phyloP scores from a whole-genome alignment of 441 rosid genomes.

The Adansonia rubrostipa region DNA sequence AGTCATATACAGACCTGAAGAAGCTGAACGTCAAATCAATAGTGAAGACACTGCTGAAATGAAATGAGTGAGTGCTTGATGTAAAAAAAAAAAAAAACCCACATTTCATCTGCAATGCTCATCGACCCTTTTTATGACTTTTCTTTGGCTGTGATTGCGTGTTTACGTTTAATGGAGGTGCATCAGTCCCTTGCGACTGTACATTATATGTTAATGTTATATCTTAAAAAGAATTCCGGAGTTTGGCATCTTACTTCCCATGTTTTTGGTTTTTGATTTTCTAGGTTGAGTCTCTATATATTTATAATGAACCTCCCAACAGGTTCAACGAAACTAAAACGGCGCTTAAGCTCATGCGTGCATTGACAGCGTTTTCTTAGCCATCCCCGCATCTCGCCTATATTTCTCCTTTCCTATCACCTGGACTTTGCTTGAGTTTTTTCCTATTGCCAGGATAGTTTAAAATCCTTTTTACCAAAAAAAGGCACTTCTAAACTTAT shows the following conservation, averaged over 20 bases:
- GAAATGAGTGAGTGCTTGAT: slow-evolving; percentile 48
- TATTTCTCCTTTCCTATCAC: too few relatives aligned
- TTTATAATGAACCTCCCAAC: slow-evolving; percentile 14
- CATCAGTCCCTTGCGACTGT: slow-evolving; percentile 35
- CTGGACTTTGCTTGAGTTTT: too few relatives aligned
- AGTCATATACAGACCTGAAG: slow-evolving; percentile 90
- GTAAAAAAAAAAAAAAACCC: neutral
- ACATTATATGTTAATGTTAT: neutral
- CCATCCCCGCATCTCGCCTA: neutral
- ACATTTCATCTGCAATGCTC: slow-evolving; percentile 19
- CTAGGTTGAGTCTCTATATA: neutral
- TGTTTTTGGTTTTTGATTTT: neutral
- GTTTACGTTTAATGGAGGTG: slow-evolving; percentile 35
- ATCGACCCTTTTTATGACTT: slow-evolving; percentile 23
- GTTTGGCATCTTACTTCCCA: neutral
- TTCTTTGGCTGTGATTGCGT: slow-evolving; percentile 19
- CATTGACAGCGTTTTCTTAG: neutral
- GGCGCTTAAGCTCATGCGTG: neutral
- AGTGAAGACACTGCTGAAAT: slow-evolving; percentile 87
- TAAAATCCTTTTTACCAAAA: too few relatives aligned
- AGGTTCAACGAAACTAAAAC: too few relatives aligned
- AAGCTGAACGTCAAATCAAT: slow-evolving; percentile 86
- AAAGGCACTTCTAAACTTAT: too few relatives aligned
- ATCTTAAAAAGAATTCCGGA: neutral
- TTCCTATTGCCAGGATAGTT: too few relatives aligned